Base-by-base conservation (phyloP, 176 grass and related monocot species). In the Triticum monococcum region DNA sequence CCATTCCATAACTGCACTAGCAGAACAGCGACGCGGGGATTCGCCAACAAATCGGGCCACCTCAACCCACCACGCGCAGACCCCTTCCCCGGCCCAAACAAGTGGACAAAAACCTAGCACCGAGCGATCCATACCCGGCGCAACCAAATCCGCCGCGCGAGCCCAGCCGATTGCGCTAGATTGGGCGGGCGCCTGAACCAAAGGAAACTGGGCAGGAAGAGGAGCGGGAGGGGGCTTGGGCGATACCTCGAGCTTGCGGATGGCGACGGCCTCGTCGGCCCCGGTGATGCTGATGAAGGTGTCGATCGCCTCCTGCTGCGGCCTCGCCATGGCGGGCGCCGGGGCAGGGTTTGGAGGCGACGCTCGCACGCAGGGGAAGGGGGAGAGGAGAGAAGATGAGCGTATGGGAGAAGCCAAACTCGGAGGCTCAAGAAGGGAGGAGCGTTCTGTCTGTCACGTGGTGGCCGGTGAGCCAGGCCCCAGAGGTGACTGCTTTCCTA, bases 251-350 rank as follows among this genome's bases (percentile, higher is more conserved):
- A 99, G 92, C 86, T 94, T 96, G 82, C 88, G 89, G 75, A 90
- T 26, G 36, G 97, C 97, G 72, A 91, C 52, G 61, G 72, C 67
- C 79, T 91, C 90, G 60, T 91, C 84, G 50, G 90, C 76, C 11
- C 94, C 94, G 67, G 94, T 99, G 87, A 99, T 94, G 86, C 83
- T 85, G 31, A 99, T 68, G 80, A 96, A 99, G 84, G 92, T 92
- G 61, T 93, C 94, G 89, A 99, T 91, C 85, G 91, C 85, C 30
- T 99, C 97, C 84, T 85, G 94, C 87, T 87, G 68, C 33, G 94
- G 92, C 75, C 82, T 80, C 78, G 92, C 90, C 97, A 99, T 99
- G 74, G 74, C 73, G 73, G 18, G 78, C 43, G 73, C 46, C 7
- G 25, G 25, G 68, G 26, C 18, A 69, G 33, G 84, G 67, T n/a